phyloP scores from a whole-genome alignment of 2,329 filamentous ascomycete species.

The Ophiostoma sp. region DNA sequence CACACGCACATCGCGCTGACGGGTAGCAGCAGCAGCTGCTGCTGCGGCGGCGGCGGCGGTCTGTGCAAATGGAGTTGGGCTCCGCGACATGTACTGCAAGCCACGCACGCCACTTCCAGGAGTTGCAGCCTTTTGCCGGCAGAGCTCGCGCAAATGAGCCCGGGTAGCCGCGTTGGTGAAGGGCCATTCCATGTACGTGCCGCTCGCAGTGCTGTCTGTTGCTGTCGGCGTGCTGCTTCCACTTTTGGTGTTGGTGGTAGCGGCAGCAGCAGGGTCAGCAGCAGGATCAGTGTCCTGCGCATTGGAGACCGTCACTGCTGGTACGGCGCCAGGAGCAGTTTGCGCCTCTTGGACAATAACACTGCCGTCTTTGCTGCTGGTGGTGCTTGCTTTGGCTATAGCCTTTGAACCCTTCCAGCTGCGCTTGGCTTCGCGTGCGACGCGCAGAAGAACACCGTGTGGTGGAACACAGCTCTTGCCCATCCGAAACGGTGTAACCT shows the following conservation, averaged over 20 bases:
- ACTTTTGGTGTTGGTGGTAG: conserved; percentile 37
- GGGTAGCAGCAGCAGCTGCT: conserved; percentile 32
- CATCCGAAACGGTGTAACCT: conserved; percentile 60
- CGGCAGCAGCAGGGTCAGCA: conserved; percentile 25
- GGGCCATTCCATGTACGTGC: conserved; percentile 56
- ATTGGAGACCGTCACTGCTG: background rate
- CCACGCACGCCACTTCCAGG: conserved; percentile 40
- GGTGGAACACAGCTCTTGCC: conserved; percentile 60
- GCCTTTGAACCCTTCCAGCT: conserved; percentile 60
- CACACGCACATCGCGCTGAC: conserved; percentile 39
- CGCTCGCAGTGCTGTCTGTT: conserved; percentile 29
- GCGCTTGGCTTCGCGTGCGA: conserved; percentile 60
- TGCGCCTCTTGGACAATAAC: background rate
- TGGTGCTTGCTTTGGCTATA: conserved; percentile 27
- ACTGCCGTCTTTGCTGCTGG: background rate
- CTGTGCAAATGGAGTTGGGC: conserved; percentile 52
- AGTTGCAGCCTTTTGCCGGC: conserved; percentile 48
- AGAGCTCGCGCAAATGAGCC: conserved; percentile 57
- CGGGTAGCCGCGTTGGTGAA: conserved; percentile 60
- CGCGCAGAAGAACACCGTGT: conserved; percentile 58
- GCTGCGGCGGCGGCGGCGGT: conserved; percentile 34
- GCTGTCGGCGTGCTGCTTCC: conserved; percentile 53
- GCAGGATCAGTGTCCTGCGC: background rate
- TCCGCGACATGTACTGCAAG: conserved; percentile 46
- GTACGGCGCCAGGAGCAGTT: background rate